These are phyloP conservation scores for Achaetomium macrosporum DNA, from an alignment of 2,329 filamentous ascomycete species.

Conservation along the genomic window DNA sequence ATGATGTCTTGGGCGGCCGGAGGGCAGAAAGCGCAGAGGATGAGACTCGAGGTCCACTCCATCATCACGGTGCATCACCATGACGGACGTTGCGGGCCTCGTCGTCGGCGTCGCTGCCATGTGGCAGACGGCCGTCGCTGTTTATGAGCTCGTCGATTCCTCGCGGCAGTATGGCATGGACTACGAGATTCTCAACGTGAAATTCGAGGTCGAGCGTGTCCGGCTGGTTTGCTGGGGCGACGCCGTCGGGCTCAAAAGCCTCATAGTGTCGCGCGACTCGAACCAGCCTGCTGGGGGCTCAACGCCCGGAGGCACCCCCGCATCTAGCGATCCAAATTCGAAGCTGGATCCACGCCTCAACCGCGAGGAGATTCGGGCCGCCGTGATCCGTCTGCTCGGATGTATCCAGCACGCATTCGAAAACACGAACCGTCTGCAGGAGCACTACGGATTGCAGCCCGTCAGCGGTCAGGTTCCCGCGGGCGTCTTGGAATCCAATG, in stretches of 20 bases:
- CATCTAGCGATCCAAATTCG: no score
- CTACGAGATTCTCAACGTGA: slow-evolving; percentile 8
- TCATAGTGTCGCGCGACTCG: neutral
- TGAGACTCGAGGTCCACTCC: no score
- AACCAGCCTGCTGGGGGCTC: neutral
- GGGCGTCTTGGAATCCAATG: neutral
- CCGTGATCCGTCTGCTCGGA: slow-evolving; percentile 4
- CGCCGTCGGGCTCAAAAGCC: slow-evolving; percentile 1
- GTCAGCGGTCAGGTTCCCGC: neutral
- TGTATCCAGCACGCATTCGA: slow-evolving; percentile 10
- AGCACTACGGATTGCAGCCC: slow-evolving; percentile 8
- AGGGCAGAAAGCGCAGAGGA: no score
- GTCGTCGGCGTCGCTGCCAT: slow-evolving; percentile 8
- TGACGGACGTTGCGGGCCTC: slow-evolving; percentile 6
- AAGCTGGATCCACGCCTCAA: slow-evolving; percentile 1
- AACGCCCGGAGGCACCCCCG: neutral
- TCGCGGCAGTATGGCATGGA: slow-evolving; percentile 8
- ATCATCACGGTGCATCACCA: no score
- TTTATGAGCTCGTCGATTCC: slow-evolving; percentile 9
- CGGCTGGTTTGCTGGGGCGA: slow-evolving; percentile 7
- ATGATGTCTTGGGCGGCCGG: no score
- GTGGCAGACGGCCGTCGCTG: slow-evolving; percentile 5
- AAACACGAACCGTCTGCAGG: slow-evolving; percentile 4
- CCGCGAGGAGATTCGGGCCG: neutral
- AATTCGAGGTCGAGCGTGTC: slow-evolving; percentile 9